Base-by-base conservation (phyloP, 768 basidiomycete species). In the Podaxis sp. region DNA sequence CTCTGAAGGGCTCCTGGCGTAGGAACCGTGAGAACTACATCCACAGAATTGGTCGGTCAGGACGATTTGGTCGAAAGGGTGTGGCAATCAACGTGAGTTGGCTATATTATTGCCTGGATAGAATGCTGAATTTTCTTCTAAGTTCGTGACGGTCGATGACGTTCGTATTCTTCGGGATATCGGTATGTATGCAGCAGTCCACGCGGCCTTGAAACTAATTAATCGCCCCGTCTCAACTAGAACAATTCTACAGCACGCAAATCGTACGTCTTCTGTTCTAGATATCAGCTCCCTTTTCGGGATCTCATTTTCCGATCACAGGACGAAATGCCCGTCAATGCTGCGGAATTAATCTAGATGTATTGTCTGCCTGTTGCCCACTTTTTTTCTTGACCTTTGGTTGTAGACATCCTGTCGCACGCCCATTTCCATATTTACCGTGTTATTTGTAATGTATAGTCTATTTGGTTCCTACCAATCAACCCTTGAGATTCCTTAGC, bases 21-120 rank as follows among this genome's bases (percentile, higher is more conserved):
- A 94, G 89, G 65, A 94, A 94, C 73, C 92, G 92, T 82, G 96
- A 98, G 84, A 98, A 99, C 76, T 99, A 99, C 79, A 98, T 99
- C 67, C 97, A 99, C 80, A 92, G 97, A 71, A 98, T 98, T 72
- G 97, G 97, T 75, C 94, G 97, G 63, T 97, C 95, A 61, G 97
- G 97, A 71, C 94, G 97, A 61, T 98, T 98, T 78, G 97, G 97
- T 67, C 83, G 97, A 68, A 99, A 99, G 78, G 97, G 96, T 82
- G 97, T 98, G 62, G 97, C 97, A 47, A 98, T 99, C 78, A 99
- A 98, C 76, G 95, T 97, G 70, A 46, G 89, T 76, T 35, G 36
- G 2, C 18, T 55, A 23, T 13, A 23, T 27, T 36, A 35, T 23
- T 48, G 23, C 27, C 18, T 23, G 28, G 61, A 55, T 52, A 52